Conservation (phyloP, 2,329 filamentous ascomycete genomes). For the Exophiala mesophila region DNA sequence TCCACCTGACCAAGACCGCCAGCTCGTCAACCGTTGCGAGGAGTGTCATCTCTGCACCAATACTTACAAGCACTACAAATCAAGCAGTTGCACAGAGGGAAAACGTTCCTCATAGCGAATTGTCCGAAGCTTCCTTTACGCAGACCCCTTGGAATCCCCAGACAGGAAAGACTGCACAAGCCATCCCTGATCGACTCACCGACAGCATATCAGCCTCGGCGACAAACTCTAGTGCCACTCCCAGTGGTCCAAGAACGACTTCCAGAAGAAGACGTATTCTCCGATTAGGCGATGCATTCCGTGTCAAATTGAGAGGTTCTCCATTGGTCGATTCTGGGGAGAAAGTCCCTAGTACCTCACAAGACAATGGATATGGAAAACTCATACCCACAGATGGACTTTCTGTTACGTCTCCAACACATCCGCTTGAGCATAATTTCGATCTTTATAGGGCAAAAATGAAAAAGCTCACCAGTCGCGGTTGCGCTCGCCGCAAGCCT, state of each 20-base stretch:
- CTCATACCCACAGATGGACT: no score
- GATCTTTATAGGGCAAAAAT: constrained; percentile 20
- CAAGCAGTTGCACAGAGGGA: constrained; percentile 23
- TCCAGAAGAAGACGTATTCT: constrained; percentile 10
- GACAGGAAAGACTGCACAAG: constrained; percentile 11
- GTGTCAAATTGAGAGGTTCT: constrained; percentile 4
- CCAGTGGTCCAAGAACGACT: no score
- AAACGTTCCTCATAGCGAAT: constrained; percentile 21
- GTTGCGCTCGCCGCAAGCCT: constrained; percentile 15
- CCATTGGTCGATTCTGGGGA: background rate
- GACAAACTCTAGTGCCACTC: no score
- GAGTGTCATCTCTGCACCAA: constrained; percentile 25
- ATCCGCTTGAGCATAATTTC: no score
- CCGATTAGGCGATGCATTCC: constrained; percentile 9
- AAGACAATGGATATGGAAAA: no score
- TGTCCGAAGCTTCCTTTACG: constrained; percentile 14
- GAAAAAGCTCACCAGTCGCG: constrained; percentile 14
- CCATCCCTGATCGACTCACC: no score
- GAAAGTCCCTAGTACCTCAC: background rate
- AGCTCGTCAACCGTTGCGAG: constrained; percentile 24
- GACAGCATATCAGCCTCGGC: no score
- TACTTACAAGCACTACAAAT: constrained; percentile 27
- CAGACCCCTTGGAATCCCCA: constrained; percentile 14
- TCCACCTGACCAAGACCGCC: constrained; percentile 18
- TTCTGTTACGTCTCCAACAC: no score